A percentile compares a stretch with the other conserved stretches of the same genome.
Conservation (phyloP, 2,329 filamentous ascomycete genomes). For the Verticillium tricorpus region DNA sequence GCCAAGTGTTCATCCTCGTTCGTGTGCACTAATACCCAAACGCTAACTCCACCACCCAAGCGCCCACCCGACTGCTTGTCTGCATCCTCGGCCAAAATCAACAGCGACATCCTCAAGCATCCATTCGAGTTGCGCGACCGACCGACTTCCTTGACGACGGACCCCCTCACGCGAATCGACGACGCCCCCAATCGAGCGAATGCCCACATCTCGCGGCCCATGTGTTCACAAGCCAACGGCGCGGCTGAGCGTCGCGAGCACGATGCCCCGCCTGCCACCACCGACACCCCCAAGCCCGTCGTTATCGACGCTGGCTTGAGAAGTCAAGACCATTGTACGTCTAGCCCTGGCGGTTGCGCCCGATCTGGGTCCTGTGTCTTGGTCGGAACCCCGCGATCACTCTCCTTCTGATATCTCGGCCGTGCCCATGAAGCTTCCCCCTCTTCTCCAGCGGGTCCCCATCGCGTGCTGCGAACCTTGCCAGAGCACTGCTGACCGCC, state of each 20-base stretch:
- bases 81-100: neutral
- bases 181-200: neutral
- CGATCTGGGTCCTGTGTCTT: neutral
- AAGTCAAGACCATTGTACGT: conserved; percentile 73
- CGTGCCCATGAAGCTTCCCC: neutral
- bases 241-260: conserved; percentile 13
- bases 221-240: conserved; percentile 29
- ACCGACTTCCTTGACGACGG: neutral
- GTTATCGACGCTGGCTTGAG: conserved; percentile 67
- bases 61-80: neutral
- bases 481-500: conserved; percentile 1
- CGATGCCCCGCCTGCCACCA: conserved; percentile 26
- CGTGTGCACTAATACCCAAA: neutral
- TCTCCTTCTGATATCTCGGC: neutral
- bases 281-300: neutral
- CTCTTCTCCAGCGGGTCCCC: neutral
- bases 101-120: neutral
- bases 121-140: neutral
- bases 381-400: neutral
- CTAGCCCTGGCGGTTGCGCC: neutral
- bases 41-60: neutral
- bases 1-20: too few relatives aligned
- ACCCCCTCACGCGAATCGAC: neutral
- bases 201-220: conserved; percentile 11
- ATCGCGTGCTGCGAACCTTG: neutral